These are phyloP conservation scores for Tricladium varicosporioides DNA, from an alignment of 2,329 filamentous ascomycete species.

Conservation along the genomic window DNA sequence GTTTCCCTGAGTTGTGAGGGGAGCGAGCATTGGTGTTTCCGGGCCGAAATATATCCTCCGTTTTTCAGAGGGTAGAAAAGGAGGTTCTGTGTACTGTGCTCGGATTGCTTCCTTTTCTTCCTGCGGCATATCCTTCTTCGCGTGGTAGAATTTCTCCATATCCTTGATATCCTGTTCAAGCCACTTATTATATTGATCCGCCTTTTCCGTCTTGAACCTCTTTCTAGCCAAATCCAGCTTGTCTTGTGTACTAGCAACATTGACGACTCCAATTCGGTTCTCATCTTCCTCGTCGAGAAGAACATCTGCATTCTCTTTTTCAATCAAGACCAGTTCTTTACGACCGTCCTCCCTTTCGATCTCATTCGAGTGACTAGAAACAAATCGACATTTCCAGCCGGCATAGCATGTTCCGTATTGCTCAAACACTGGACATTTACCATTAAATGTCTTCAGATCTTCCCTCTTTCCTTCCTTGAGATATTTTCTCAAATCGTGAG, in stretches of 20 bases:
- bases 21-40: conserved; percentile 91
- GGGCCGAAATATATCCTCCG: conserved; percentile 88
- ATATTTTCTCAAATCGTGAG: conserved; percentile 85
- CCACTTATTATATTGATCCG: conserved; percentile 77
- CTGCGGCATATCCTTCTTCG: conserved; percentile 38
- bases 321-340: conserved; percentile 74
- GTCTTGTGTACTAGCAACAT: conserved; percentile 65
- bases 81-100: conserved; percentile 80
- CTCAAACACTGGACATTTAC: conserved; percentile 80
- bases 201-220: conserved; percentile 66
- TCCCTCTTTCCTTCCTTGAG: conserved; percentile 76
- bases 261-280: conserved; percentile 65
- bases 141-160: conserved; percentile 47
- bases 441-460: conserved; percentile 73
- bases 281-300: conserved; percentile 38
- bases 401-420: conserved; percentile 72
- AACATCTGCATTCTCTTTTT: conserved; percentile 35
- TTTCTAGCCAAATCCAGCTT: conserved; percentile 77
- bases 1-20: conserved; percentile 94
- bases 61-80: conserved; percentile 90
- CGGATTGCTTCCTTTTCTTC: conserved; percentile 65
- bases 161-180: conserved; percentile 62
- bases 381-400: conserved; percentile 95
- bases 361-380: conserved; percentile 82
- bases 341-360: conserved; percentile 73